These are phyloP conservation scores for Leishmania tropica DNA, from an alignment of 208 protist species.

Conservation along the genomic window DNA sequence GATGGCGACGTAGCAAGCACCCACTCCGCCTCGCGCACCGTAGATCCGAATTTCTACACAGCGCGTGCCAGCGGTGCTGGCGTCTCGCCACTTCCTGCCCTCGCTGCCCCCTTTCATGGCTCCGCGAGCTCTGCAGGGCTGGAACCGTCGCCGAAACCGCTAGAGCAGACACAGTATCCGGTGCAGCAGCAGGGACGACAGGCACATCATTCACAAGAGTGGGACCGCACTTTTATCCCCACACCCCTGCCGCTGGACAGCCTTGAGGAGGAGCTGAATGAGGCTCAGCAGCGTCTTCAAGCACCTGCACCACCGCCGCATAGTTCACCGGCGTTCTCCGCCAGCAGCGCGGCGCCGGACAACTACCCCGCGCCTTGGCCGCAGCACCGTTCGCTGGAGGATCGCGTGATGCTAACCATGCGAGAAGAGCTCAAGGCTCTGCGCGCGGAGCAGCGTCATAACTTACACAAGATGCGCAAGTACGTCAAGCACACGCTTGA, in stretches of 20 bases:
- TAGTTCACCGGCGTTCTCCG: background rate
- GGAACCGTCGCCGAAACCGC: background rate
- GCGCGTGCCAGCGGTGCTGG: background rate
- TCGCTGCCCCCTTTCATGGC: background rate
- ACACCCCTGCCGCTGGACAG: background rate
- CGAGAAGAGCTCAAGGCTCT: slow-evolving; percentile 23
- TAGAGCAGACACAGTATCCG: background rate
- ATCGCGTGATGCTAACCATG: background rate
- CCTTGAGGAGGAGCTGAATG: slow-evolving; percentile 1
- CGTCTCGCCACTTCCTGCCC: background rate
- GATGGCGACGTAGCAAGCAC: no score
- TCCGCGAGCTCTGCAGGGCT: background rate
- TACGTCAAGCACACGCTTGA: slow-evolving; percentile 18
- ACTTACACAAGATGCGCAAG: slow-evolving; percentile 15
- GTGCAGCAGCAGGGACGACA: background rate
- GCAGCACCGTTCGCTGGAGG: background rate
- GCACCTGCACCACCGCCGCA: background rate
- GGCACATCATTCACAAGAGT: background rate
- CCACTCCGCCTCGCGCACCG: background rate
- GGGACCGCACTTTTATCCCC: slow-evolving; percentile 6
- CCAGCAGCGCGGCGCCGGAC: background rate
- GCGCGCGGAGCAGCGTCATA: slow-evolving; percentile 21
- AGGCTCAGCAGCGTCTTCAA: slow-evolving; percentile 9
- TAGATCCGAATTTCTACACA: slow-evolving; percentile 7
- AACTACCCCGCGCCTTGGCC: background rate